Evolutionary conservation across 1,139 yeast genomes (phyloP), one percentile per base, ranked within the genome.

Genomic region (Candida labiduridarum): DNA sequence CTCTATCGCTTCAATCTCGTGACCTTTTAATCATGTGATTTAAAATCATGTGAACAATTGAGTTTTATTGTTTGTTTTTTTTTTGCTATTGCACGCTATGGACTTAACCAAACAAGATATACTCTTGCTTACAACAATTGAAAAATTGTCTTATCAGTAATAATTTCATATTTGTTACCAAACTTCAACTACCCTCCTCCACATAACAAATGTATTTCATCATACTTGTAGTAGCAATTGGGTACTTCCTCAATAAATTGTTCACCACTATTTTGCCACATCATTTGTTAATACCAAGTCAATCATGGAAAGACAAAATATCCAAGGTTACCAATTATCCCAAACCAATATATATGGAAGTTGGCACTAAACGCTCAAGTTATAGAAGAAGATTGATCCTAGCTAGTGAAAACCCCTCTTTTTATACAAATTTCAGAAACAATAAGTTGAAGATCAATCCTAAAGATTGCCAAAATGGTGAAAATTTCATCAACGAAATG

Each of bases 361-460:
- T 68, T 1, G 76, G 78, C 7, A 48, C 49, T 45, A 80, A 80
- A 57, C 54, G 73, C 36, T 75, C 83, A 2, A 71, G 78, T 52
- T 74, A 63, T 50, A 74, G 90, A 51, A 72, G 89, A 38, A 71
- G 85, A 57, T 71, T 85, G 52, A 67, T 85, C 14, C 64, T 80
- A 18, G 82, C 84, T 15, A 74, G 84, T 46, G 54, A 52, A 1
- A 68, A 70, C 47, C 85, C 87, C 4, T 69, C 80, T 1, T 72
- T 62, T 57, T 80, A 80, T 61, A 73, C 82, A 35, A 82, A 77
- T 54, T 74, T 54, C 53, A 59, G 61, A 51, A 74, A 71, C 57
- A 72, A 74, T 57, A 75, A 74, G 56, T 48, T 76, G 43, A 73
- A 69, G 49, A 57, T 77, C 18, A 57, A 56, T 40, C 73, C 75